These are phyloP conservation scores for Tilletia setariae DNA, from an alignment of 1,284 basidiomycete species.

Conservation along the genomic window DNA sequence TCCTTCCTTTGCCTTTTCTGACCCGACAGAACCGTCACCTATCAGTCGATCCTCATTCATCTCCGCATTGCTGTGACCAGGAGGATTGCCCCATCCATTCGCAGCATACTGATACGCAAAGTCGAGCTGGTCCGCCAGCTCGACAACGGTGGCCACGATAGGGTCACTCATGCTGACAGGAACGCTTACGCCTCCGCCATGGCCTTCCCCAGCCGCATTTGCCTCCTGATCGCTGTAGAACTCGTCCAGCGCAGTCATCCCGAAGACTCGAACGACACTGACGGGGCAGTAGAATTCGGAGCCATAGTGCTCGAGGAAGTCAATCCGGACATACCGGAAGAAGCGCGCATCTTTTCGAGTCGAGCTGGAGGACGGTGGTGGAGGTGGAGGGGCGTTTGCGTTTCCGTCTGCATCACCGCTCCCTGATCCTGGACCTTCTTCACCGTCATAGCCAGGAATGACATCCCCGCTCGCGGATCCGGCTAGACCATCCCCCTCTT, in stretches of 20 bases:
- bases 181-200: constrained; percentile 27
- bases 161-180: background rate
- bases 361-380: background rate
- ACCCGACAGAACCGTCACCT: background rate
- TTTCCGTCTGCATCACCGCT: background rate
- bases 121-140: constrained; percentile 14
- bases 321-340: constrained; percentile 80
- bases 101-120: constrained; percentile 15
- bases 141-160: constrained; percentile 7
- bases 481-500: background rate
- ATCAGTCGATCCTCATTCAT: background rate
- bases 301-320: constrained; percentile 90
- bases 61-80: background rate
- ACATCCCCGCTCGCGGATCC: background rate
- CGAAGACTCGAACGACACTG: constrained; percentile 86
- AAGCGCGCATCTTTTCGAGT: constrained; percentile 24
- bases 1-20: background rate
- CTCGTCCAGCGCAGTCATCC: constrained; percentile 92
- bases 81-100: background rate
- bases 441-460: constrained; percentile 10
- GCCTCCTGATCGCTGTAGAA: constrained; percentile 68
- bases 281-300: constrained; percentile 95
- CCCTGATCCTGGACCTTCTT: background rate
- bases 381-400: background rate
- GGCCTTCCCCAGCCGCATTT: constrained; percentile 49